phyloP scores from a whole-genome alignment of 2,329 filamentous ascomycete species.

The Fusarium hainanense region DNA sequence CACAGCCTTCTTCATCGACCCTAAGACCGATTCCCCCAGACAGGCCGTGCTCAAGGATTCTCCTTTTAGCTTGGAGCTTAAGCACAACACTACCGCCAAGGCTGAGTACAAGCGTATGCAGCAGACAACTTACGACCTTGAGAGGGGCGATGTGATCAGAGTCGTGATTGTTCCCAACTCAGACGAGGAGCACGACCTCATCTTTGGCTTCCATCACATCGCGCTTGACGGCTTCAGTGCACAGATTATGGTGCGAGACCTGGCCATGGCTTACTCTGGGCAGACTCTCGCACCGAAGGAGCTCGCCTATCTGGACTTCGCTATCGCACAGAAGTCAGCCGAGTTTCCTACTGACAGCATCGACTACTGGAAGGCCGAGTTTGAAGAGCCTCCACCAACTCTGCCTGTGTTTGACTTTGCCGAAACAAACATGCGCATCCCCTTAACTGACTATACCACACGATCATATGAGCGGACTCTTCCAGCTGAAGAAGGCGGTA shows the following conservation, averaged over 20 bases:
- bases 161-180: not conserved
- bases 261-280: constrained; percentile 5
- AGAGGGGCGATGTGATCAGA: not conserved
- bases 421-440: not conserved
- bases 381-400: not conserved
- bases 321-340: not conserved
- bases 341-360: not conserved
- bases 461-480: not conserved
- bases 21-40: not conserved
- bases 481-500: not conserved
- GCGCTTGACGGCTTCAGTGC: not conserved
- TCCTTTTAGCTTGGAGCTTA: not conserved
- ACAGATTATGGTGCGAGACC: constrained; percentile 2
- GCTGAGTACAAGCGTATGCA: not conserved
- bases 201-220: constrained; percentile 6
- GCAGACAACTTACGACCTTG: not conserved
- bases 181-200: not conserved
- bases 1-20: constrained; percentile 5
- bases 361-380: constrained; percentile 15
- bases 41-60: not conserved
- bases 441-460: constrained; percentile 4
- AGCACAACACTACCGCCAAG: not conserved
- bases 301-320: constrained; percentile 1
- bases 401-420: constrained; percentile 14
- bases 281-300: not conserved